phyloP scores from a whole-genome alignment of 805 yeast species.

The Candida xiaguanensis region DNA sequence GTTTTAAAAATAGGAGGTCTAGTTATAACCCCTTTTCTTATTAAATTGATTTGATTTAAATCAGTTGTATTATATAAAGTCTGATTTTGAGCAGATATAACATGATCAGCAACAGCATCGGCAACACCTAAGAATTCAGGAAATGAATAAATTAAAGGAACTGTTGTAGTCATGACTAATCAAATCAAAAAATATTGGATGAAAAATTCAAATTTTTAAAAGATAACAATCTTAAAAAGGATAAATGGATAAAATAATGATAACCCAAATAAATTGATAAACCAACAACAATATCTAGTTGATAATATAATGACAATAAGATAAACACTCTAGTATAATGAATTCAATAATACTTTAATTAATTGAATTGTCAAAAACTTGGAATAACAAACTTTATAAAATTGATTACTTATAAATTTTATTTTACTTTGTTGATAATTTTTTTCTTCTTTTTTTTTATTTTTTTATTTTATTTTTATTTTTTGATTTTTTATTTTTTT shows the following conservation, averaged over 20 bases:
- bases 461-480: neutral
- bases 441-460: neutral
- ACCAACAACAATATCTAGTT: neutral
- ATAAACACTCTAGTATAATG: too few species aligned
- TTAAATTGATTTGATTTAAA: conserved; percentile 25
- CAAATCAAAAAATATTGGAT: neutral
- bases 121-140: conserved; percentile 89
- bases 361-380: neutral
- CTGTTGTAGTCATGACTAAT: conserved; percentile 78
- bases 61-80: conserved; percentile 49
- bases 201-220: neutral
- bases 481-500: conserved; percentile 1
- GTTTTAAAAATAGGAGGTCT: conserved; percentile 5
- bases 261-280: neutral
- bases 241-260: neutral
- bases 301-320: neutral
- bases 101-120: conserved; percentile 94
- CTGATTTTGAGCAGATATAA: conserved; percentile 80
- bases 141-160: conserved; percentile 89
- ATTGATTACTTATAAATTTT: neutral
- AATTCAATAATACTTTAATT: too few species aligned
- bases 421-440: neutral
- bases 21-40: conserved; percentile 24
- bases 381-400: neutral
- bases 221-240: neutral